These are phyloP conservation scores for Omphalea diandra DNA, from an alignment of 441 rosid genomes.

Conservation along the genomic window DNA sequence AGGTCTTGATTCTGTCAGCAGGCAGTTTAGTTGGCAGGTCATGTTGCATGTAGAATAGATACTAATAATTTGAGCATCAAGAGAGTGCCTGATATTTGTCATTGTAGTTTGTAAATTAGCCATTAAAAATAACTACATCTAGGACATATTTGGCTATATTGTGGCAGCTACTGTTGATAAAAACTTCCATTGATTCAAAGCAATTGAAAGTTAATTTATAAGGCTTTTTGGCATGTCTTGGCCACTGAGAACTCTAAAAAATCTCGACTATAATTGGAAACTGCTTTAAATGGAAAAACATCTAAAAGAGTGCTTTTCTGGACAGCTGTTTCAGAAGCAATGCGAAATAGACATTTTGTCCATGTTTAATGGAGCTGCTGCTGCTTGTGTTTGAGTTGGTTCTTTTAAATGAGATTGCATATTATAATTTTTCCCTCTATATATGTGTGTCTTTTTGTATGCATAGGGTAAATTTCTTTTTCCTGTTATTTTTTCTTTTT, in stretches of 20 bases:
- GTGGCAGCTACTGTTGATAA: background rate
- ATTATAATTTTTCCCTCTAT: background rate
- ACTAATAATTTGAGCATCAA: background rate
- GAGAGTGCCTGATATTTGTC: background rate
- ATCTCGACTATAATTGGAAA: background rate
- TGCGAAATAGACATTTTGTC: background rate
- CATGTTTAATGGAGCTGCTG: background rate
- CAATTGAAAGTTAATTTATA: background rate
- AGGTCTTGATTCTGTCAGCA: background rate
- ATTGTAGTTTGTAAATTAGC: background rate
- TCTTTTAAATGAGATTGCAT: background rate
- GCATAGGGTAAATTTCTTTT: background rate
- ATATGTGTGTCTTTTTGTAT: background rate
- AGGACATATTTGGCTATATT: background rate
- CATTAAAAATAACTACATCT: background rate
- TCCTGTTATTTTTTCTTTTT: conserved; percentile 19
- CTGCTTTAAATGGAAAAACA: background rate
- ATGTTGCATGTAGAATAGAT: background rate
- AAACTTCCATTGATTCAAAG: background rate
- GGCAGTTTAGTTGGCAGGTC: background rate
- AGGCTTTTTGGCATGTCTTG: background rate
- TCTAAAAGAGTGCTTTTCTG: background rate
- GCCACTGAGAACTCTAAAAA: background rate
- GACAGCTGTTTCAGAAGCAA: background rate
- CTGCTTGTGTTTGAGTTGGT: background rate